Evolutionary conservation across 306 rosid genomes (phyloP), one percentile per base, ranked within the genome.

Genomic region (Acmispon strigosus): DNA sequence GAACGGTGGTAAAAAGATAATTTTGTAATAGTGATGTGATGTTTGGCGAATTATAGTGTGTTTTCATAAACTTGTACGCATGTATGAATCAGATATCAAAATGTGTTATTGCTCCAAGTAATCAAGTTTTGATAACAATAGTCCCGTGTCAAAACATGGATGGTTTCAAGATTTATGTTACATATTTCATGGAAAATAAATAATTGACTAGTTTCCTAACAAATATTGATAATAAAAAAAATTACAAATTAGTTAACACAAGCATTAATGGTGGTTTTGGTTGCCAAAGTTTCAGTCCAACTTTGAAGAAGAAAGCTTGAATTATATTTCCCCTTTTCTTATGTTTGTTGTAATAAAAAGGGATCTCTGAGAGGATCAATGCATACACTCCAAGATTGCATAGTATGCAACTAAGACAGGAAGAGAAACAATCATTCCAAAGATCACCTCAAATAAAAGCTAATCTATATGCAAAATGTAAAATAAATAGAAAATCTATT

Each of bases 361-460:
- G 49, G 22, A 24, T 55, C 59, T 71, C 34, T 57, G 0, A 11
- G 41, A 18, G 20, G 44, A 27, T 76, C 42, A 77, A 58, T 71
- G 81, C 34, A 84, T 39, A 70, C 75, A 87, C 79, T 86, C 99
- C 70, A 94, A 83, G 14, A 84, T 56, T 45, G 82, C 92, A 24
- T 82, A 94, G 72, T 84, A 94, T 59, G 86, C 92, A 49, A 87
- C 77, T 69, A 88, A 78, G 73, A 84, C 53, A 0, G 99, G 99
- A 68, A 94, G 92, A 1, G 97, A 89, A 78, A 79, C 91, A 34
- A 94, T 51, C 88, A 66, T 85, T 11, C 99, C 96, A 39, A 94
- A 91, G 45, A 94, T 91, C 55, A 94, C 99, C 86, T n/a, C n/a
- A n/a, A n/a, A n/a, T n/a, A n/a, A n/a, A n/a, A n/a, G n/a, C n/a